These are phyloP conservation scores for Phytophthora brassicae DNA, from an alignment of 352 stramenopile species.

Conservation along the genomic window DNA sequence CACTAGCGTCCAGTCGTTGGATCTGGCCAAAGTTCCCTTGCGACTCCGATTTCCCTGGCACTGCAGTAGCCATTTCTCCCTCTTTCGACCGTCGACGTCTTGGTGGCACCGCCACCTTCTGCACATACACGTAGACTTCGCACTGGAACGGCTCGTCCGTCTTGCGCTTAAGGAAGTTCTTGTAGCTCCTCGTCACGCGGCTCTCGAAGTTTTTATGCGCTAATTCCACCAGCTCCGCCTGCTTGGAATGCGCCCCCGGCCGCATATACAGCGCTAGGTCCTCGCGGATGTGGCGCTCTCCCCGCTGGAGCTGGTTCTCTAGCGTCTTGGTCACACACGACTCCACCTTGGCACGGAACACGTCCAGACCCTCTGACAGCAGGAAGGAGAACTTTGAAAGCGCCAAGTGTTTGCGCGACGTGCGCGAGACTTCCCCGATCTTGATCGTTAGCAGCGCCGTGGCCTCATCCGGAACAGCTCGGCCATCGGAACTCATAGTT, in stretches of 20 bases:
- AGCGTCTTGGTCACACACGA: constrained; percentile 55
- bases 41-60: neutral
- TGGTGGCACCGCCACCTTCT: constrained; percentile 41
- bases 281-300: constrained; percentile 56
- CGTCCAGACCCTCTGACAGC: constrained; percentile 71
- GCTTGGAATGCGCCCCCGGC: constrained; percentile 74
- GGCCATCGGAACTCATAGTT: constrained; percentile 25
- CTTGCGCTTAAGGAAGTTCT: constrained; percentile 82
- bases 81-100: constrained; percentile 26
- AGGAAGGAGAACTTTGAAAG: constrained; percentile 67
- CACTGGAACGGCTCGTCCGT: constrained; percentile 58
- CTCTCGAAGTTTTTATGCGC: constrained; percentile 65
- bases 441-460: constrained; percentile 72
- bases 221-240: constrained; percentile 77
- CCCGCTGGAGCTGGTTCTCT: constrained; percentile 34
- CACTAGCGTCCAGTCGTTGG: constrained; percentile 15
- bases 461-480: constrained; percentile 57
- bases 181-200: constrained; percentile 69
- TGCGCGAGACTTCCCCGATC: constrained; percentile 69
- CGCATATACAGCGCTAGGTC: constrained; percentile 78
- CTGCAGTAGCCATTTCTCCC: neutral
- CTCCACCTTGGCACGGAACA: constrained; percentile 73
- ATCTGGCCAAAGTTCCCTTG: constrained; percentile 14
- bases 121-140: constrained; percentile 75
- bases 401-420: constrained; percentile 70